Evolutionary conservation across 2,329 filamentous ascomycete species (phyloP), one percentile per base, ranked within the genome.

Genomic region (Claviceps cyperi): DNA sequence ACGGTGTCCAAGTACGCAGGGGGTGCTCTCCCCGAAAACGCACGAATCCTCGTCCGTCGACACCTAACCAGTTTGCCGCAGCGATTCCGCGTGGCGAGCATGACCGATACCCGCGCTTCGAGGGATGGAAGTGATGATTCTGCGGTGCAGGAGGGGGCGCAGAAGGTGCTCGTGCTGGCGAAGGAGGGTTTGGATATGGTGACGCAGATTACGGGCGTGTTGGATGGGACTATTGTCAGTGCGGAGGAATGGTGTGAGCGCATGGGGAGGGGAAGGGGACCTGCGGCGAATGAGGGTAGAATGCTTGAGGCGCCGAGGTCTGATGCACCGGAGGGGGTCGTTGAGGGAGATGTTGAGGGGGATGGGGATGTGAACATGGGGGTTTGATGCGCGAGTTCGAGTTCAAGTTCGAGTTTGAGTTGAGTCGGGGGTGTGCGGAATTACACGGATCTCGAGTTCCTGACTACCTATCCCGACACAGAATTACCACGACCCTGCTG

Each of bases 121-220:
- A 53, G 53, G 55, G 53, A 60, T 46, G 62, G 63, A 51, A 63
- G 67, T 43, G 64, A 59, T 45, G 68, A 70, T 46, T 62, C 62
- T 8, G 64, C 64, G 15, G 53, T 69, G 9, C 61, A 64, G 19
- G 75, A 81, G 24, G 74, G 74, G 48, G 89, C 87, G 0, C 83
- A 89, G 57, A 77, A 84, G 40, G 89, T 94, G 50, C 70, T 97
- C 13, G 80, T 92, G 1, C 79, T 97, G 48, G 91, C 91, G 6
- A 85, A 84, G 59, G 91, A 97, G 63, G 88, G 90, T 0, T 72
- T 97, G 14, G 89, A 96, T 58, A 95, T 97, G 84, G 89, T 97
- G 75, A 78, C 81, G 1, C 89, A 96, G 64, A 88, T 98, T 47
- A 92, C 83, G 40, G 81, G 83, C 5, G 86, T 96, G 2, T 76